Conservation (phyloP, 2,329 filamentous ascomycete genomes). For the Beauveria caledonica region DNA sequence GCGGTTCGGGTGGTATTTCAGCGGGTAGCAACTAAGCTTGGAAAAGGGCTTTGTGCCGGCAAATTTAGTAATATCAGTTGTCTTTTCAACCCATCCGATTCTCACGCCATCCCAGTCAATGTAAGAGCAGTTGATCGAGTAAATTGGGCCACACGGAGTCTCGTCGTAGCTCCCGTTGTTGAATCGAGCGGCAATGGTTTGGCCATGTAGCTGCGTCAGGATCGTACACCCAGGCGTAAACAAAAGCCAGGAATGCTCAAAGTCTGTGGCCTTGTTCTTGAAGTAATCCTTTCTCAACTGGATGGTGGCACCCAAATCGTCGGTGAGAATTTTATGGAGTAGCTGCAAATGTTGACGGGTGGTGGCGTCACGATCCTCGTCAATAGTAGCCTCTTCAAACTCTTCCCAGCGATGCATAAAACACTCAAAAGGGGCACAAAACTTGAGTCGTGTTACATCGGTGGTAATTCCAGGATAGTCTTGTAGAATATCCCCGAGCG, state of each 20-base stretch:
- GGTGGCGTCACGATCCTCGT: conserved; percentile 29
- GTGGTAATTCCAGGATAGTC: conserved; percentile 54
- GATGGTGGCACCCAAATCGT: background rate
- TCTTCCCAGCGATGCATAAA: conserved; percentile 58
- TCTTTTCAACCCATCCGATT: conserved; percentile 67
- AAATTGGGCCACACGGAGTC: conserved; percentile 65
- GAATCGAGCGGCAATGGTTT: conserved; percentile 64
- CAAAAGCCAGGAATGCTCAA: conserved; percentile 78
- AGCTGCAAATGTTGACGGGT: conserved; percentile 54
- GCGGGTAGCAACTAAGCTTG: conserved; percentile 65
- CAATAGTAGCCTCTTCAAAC: conserved; percentile 33
- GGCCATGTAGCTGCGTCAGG: conserved; percentile 69
- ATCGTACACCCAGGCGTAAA: conserved; percentile 81
- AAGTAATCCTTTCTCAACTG: conserved; percentile 62
- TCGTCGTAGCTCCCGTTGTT: conserved; percentile 70
- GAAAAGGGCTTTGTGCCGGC: conserved; percentile 76
- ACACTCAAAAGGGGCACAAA: conserved; percentile 51
- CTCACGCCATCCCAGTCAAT: conserved; percentile 83
- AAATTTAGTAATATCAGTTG: conserved; percentile 64
- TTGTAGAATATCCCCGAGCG: conserved; percentile 45
- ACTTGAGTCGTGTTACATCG: conserved; percentile 51
- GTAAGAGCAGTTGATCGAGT: conserved; percentile 69
- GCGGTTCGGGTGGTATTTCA: conserved; percentile 71
- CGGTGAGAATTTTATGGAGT: conserved; percentile 56
- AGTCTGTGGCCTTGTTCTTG: conserved; percentile 74